Evolutionary conservation across 768 basidiomycete species (phyloP), one percentile per base, ranked within the genome.

Genomic region (Naematelia aurantialba): DNA sequence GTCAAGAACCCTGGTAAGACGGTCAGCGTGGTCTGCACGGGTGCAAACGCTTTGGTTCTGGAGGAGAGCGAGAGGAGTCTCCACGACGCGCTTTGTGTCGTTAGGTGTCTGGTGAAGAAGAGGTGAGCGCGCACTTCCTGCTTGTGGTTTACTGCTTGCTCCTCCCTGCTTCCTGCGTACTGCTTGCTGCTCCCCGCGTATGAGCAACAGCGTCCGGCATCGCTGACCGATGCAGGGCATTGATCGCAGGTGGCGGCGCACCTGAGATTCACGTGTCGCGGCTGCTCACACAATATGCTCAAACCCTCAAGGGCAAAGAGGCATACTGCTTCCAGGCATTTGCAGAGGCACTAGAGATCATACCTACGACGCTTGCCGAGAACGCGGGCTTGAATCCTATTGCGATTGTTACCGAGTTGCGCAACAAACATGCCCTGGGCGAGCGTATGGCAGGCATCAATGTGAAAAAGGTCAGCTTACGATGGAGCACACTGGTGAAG

Each of bases 321-420:
- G 90, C 94, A 8, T 98, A 97, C 78, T 98, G 96, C 78, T 96
- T 97, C 85, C 90, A 96, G 70, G 93, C 92, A 2, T 99, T 91
- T 72, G 93, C 96, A 26, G 94, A 98, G 70, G 92, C 96, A 1
- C 83, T 99, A 50, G 96, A 98, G 78, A 89, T 98, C 62, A 98
- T 99, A 62, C 96, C 96, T 3, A 94, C 88, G 1, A 99, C 96
- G 0, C 82, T 99, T 21, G 96, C 96, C 24, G 96, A 99, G 80
- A 99, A 99, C 75, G 96, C 96, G 22, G 96, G 96, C 45, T 82
- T 99, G 58, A 96, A 98, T 79, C 91, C 96, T 4, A 97, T 99
- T 65, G 87, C 91, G 5, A 98, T 99, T 74, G 93, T 99, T 55
- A 99, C 96, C 25, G 96, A 99, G 74, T 81, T 99, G 55, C 85